A percentile compares a stretch with the other conserved stretches of the same genome.
Conservation (phyloP, 176 grass and related monocot species). For the Elaeis guineensis region DNA sequence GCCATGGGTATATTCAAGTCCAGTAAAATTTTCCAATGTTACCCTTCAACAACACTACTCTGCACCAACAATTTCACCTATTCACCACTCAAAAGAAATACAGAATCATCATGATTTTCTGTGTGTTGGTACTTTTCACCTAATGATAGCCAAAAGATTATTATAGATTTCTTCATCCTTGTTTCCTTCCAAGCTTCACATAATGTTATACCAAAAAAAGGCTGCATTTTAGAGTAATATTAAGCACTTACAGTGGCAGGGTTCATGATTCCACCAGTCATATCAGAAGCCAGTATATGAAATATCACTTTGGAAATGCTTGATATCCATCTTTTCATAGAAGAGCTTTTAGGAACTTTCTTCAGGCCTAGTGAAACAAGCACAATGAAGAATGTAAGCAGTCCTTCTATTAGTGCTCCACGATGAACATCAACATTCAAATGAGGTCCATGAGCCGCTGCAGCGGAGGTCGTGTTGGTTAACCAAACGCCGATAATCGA, state of each 20-base stretch:
- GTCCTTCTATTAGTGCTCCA: constrained; percentile 18
- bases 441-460: constrained; percentile 9
- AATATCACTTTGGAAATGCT: constrained; percentile 7
- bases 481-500: constrained; percentile 20
- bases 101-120: no score
- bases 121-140: no score
- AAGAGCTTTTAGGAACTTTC: constrained; percentile 6
- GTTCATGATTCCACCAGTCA: constrained; percentile 21
- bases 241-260: constrained; percentile 16
- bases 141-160: no score
- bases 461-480: constrained; percentile 6
- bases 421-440: constrained; percentile 11
- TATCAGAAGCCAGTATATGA: constrained; percentile 11
- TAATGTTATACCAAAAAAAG: neutral
- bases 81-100: no score
- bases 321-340: constrained; percentile 16
- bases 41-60: no score
- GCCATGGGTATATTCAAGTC: no score
- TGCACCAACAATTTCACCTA: no score
- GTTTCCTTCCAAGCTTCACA: neutral
- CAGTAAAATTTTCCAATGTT: no score
- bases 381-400: constrained; percentile 8
- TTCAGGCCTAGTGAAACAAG: constrained; percentile 6
- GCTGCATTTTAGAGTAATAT: neutral
- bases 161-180: no score